Base-by-base conservation (phyloP, 129 eudicot genomes). In the Centrapalus pauciflorus region DNA sequence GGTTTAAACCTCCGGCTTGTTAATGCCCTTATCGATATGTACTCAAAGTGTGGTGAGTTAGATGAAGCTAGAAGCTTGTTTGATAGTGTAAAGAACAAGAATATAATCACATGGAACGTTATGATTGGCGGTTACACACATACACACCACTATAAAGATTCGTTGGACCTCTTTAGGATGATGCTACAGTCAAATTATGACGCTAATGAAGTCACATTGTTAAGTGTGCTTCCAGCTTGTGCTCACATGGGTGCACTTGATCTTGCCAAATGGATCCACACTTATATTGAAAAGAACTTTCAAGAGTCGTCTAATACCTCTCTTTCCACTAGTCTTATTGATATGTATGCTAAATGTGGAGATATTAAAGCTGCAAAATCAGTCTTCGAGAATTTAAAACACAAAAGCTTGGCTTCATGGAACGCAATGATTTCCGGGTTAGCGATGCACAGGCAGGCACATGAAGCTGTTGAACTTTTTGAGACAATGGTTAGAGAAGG, bases 81-180 rank as follows among this genome's bases (percentile, higher is more conserved):
- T 62, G 90, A 87, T 21, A 4, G 7, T 3, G 20, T 82, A 29
- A 6, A 19, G 12, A 77, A 72, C 13, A 90, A 74, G 67, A 95
- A 85, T 59, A 65, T 82, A 6, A 74, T 75, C 71, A 80, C 87
- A 1, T 90, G 89, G 88, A 90, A 87, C 61, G 86, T 95, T 23
- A 84, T 90, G 90, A 84, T 90, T 27, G 81, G 82, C 28, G 97
- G 95, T n/a, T 84, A 90, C 38, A 76, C 81, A 74, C 93, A 84
- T 67, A 90, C 75, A 67, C 87, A 95, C 13, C 76, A 58, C 65
- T 84, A 73, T 69, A 62, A 66, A 48, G 79, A 85, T 29, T 73
- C 85, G 5, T 55, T 85, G 34, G 64, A 79, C 26, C 76, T 85
- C 3, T 85, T 82, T 66, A 38, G 54, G 3, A 76, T 49, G 35